A percentile compares a stretch with the other conserved stretches of the same genome.
Conservation (phyloP, 2,329 filamentous ascomycete genomes). For the Chrysoporthe cubensis region DNA sequence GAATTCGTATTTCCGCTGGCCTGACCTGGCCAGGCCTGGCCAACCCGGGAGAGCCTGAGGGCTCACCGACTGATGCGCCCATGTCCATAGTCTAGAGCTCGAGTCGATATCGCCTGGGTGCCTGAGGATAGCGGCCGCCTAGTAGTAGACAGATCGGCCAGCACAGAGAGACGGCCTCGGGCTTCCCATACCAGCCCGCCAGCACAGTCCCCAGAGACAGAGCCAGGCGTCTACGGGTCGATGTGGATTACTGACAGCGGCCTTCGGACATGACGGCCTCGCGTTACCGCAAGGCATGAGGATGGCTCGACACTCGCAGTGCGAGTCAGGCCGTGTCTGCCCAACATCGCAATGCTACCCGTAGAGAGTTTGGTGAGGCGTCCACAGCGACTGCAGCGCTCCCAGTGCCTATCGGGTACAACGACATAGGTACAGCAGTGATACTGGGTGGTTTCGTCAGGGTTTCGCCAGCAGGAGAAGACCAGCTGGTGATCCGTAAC, state of each 20-base stretch:
- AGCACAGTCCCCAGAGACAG: not conserved
- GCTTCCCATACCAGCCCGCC: not conserved
- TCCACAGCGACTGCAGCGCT: not conserved
- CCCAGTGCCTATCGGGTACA: not conserved
- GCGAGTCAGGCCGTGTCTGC: not conserved
- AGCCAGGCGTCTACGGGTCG: not conserved
- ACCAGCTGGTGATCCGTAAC: constrained; percentile 22
- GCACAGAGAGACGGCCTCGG: not conserved
- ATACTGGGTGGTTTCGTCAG: constrained; percentile 25
- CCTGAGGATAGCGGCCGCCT: not conserved
- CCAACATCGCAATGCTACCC: not conserved
- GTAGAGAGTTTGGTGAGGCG: not conserved
- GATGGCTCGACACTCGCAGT: not conserved
- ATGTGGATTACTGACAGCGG: not conserved
- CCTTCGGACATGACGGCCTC: constrained; percentile 7
- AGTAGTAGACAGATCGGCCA: not conserved
- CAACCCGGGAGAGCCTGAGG: not conserved
- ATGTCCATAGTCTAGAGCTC: not conserved
- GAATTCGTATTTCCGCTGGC: not conserved
- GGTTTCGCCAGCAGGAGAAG: constrained; percentile 24
- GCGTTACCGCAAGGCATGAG: not conserved
- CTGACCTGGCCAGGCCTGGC: not conserved
- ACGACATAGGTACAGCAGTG: not conserved
- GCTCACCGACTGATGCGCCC: not conserved
- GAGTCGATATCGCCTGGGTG: not conserved